A percentile compares a stretch with the other conserved stretches of the same genome.
Evolutionary conservation across 2,329 filamentous ascomycete species (phyloP).

Genomic region (Microdochium trichocladiopsis): DNA sequence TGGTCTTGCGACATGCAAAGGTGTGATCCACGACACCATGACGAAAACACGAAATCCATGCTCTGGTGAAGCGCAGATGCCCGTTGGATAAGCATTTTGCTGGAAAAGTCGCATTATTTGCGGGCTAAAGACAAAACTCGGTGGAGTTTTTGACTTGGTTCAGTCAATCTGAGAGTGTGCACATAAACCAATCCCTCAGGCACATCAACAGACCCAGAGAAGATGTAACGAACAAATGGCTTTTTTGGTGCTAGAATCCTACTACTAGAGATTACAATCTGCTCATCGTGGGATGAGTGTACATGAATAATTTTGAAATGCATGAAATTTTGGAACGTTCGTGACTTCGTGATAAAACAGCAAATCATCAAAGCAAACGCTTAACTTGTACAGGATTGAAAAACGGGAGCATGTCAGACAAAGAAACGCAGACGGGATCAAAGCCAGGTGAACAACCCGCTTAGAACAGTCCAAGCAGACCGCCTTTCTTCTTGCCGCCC

Average conservation of each 20-base stretch:
- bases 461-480: conserved; percentile 9
- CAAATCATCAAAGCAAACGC: neutral
- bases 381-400: neutral
- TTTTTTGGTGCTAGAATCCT: neutral
- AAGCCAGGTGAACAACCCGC: neutral
- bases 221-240: neutral
- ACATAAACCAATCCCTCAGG: neutral
- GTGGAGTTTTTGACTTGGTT: neutral
- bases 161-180: neutral
- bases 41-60: neutral
- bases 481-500: conserved; percentile 8
- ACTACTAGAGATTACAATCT: neutral
- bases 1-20: neutral
- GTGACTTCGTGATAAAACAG: neutral
- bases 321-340: neutral
- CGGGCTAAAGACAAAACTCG: neutral
- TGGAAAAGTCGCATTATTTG: neutral
- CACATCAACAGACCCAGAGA: neutral
- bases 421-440: neutral
- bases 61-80: neutral
- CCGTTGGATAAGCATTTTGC: neutral
- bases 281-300: neutral
- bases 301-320: neutral
- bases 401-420: neutral
- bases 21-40: neutral